These are phyloP conservation scores for Fusarium continuum DNA, from an alignment of 2,329 filamentous ascomycete species.

Conservation along the genomic window DNA sequence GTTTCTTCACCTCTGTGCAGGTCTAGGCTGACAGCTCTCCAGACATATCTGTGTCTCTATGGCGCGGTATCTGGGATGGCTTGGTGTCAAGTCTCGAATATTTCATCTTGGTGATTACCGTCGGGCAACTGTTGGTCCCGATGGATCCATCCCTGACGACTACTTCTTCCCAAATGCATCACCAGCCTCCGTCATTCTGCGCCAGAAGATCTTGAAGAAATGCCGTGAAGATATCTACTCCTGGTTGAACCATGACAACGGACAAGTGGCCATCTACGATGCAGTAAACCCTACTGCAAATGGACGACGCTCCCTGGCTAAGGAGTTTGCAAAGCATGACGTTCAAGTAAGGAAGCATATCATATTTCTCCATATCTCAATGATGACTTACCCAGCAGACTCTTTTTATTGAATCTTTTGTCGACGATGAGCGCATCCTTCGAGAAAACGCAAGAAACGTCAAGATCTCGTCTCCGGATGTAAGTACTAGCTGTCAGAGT, in stretches of 20 bases:
- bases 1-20: constrained; percentile 44
- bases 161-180: constrained; percentile 98
- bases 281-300: constrained; percentile 91
- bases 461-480: constrained; percentile 96
- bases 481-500: constrained; percentile 53
- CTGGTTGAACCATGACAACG: constrained; percentile 96
- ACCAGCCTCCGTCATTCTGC: constrained; percentile 87
- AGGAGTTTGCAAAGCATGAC: constrained; percentile 97
- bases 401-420: constrained; percentile 94
- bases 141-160: constrained; percentile 88
- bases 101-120: constrained; percentile 98
- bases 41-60: constrained; percentile 96
- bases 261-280: constrained; percentile 98
- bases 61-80: constrained; percentile 93
- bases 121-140: constrained; percentile 85
- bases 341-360: constrained; percentile 70
- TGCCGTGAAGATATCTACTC: constrained; percentile 97
- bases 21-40: constrained; percentile 25
- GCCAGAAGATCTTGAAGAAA: constrained; percentile 97
- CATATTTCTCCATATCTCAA: neutral
- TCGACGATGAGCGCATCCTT: constrained; percentile 91
- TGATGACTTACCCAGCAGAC: constrained; percentile 64
- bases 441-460: constrained; percentile 97
- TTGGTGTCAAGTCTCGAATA: constrained; percentile 97
- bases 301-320: constrained; percentile 84